Conservation (phyloP, 2,329 filamentous ascomycete species). For the Graphium sp. region DNA sequence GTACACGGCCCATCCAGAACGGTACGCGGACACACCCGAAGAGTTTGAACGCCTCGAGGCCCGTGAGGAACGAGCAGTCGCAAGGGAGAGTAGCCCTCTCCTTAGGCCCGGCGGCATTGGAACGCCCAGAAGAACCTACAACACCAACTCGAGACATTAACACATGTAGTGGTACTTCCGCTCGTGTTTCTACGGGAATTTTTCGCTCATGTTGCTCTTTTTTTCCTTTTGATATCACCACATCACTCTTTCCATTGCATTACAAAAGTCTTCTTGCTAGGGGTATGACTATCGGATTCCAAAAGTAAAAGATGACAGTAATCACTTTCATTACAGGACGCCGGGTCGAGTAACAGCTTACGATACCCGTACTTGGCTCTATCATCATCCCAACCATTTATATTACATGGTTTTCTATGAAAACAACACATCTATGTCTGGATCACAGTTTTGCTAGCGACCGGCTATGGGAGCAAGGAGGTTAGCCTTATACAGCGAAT, state of each 20-base stretch:
- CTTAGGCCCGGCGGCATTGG: constrained; percentile 32
- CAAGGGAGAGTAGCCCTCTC: constrained; percentile 30
- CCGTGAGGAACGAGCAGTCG: constrained; percentile 31
- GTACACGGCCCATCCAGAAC: constrained; percentile 33
- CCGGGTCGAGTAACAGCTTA: too few relatives aligned
- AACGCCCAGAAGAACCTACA: constrained; percentile 16
- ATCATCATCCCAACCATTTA: too few relatives aligned
- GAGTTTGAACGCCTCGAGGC: constrained; percentile 31
- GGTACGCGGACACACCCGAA: constrained; percentile 32
- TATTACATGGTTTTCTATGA: background rate
- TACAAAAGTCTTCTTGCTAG: too few relatives aligned
- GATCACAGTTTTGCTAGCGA: too few relatives aligned
- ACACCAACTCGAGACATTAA: too few relatives aligned
- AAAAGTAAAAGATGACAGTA: too few relatives aligned
- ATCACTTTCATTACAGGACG: too few relatives aligned
- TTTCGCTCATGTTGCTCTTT: background rate
- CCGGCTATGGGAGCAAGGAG: too few relatives aligned
- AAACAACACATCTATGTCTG: background rate
- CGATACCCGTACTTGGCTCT: too few relatives aligned
- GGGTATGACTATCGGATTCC: too few relatives aligned
- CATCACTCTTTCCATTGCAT: too few relatives aligned
- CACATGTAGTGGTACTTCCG: background rate
- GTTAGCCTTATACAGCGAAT: too few relatives aligned
- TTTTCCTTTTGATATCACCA: background rate
- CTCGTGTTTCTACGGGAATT: background rate